Base-by-base conservation (phyloP, 2,329 filamentous ascomycete species). In the Sphaerulina musiva region DNA sequence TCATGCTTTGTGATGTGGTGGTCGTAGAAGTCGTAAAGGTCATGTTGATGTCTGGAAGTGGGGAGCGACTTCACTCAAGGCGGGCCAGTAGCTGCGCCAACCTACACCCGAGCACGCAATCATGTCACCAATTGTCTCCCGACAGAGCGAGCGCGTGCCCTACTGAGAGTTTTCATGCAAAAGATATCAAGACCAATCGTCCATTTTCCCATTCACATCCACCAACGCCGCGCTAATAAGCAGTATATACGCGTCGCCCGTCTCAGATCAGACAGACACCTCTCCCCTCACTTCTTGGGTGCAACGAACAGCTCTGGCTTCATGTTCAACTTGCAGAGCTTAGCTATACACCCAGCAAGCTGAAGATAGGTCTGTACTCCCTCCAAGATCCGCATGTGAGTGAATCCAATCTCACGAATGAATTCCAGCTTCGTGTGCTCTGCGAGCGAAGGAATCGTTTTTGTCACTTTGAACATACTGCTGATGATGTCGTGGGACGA, bases 401-500 rank as follows among this genome's bases (percentile, higher is more conserved):
- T 95, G 72, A 97, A 97, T 50, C 93, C 93, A 72, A 98, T 98
- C 74, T 96, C 93, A 74, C 71, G 57, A 46, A 97, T 95, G 65
- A 97, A 98, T 69, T 97, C 92, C 58, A 98, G 78, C 76, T 96
- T 96, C 12, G 90, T 84, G 71, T 97, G 90, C 73, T 98, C 93
- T 62, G 89, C 93, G 53, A 98, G 76, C 1, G 86, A 89, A 1
- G 89, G 87, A 56, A 97, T 90, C 1, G 90, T 95, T 77, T 97
- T 98, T 44, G 93, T 97, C 56, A 98, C 93, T 67, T 86, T 85
- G 78, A 98, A 97, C 93, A 98, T 98, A 58, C 92, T 98, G 74
- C 87, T 95, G 72, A 98, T 95, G 64, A 98, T 95, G 71, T 98
- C 93, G 74, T 98, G 92, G 64, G 89, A 95, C n/a, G 89, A 95